A percentile compares a stretch with the other conserved stretches of the same genome.
phyloP scores from a whole-genome alignment of 177 flowering plant species.

The Vitis hybrid region DNA sequence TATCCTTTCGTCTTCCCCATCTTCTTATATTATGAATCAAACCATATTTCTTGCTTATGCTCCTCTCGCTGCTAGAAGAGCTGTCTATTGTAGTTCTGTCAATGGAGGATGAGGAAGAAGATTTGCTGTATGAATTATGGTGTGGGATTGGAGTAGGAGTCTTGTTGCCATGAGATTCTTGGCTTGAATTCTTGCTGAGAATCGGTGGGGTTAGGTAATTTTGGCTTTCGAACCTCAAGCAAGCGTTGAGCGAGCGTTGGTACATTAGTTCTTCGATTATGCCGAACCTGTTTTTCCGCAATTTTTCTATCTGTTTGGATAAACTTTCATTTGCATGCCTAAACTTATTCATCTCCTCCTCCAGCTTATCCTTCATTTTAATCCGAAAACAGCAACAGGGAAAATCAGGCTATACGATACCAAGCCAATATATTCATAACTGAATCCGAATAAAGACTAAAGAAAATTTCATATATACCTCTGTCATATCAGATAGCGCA shows the following conservation, averaged over 20 bases:
- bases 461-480: constrained; percentile 13
- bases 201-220: background rate
- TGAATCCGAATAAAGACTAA: background rate
- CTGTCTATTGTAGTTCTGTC: constrained; percentile 10
- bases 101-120: constrained; percentile 15
- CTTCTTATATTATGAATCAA: constrained; percentile 3
- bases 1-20: constrained; percentile 18
- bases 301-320: constrained; percentile 17
- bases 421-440: too few relatives aligned
- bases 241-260: constrained; percentile 28
- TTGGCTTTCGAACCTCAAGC: constrained; percentile 22
- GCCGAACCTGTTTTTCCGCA: constrained; percentile 21
- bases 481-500: constrained; percentile 13
- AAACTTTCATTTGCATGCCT: constrained; percentile 20
- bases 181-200: background rate
- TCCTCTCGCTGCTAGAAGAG: constrained; percentile 20
- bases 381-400: constrained; percentile 12
- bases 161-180: background rate
- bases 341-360: constrained; percentile 12
- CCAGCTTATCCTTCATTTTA: constrained; percentile 5
- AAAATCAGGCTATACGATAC: background rate
- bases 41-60: constrained; percentile 7
- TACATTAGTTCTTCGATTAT: constrained; percentile 29
- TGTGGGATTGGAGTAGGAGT: background rate
- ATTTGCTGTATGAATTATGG: constrained; percentile 5